A percentile compares a stretch with the other conserved stretches of the same genome.
phyloP scores from a whole-genome alignment of 306 rosid genomes.

The Begonia peltatifolia region DNA sequence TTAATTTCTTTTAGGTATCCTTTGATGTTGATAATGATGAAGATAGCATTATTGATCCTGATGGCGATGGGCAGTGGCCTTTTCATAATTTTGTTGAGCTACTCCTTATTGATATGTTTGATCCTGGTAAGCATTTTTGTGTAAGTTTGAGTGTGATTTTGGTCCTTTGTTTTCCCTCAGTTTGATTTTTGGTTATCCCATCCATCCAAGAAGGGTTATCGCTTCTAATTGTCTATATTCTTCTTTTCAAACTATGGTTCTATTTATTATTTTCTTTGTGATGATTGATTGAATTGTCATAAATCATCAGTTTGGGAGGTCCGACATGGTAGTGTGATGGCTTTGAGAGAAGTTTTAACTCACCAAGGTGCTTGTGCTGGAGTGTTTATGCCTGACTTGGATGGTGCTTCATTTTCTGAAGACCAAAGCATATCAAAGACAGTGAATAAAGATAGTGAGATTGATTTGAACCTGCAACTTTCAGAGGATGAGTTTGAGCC shows the following conservation, averaged over 20 bases:
- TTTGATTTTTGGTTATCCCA: no score
- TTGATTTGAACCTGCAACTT: conserved; percentile 68
- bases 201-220: no score
- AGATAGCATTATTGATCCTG: conserved; percentile 43
- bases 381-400: conserved; percentile 41
- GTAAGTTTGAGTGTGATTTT: neutral
- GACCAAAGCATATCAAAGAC: conserved; percentile 29
- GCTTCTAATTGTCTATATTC: no score
- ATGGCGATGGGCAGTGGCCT: conserved; percentile 82
- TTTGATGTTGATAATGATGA: conserved; percentile 41
- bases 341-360: conserved; percentile 83
- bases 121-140: conserved; percentile 51
- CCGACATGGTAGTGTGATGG: conserved; percentile 98
- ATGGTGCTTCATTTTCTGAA: conserved; percentile 28
- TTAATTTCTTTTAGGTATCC: conserved; percentile 25
- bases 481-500: conserved; percentile 39
- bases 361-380: conserved; percentile 96
- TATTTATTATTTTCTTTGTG: no score
- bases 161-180: no score
- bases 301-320: conserved; percentile 71
- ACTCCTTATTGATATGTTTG: conserved; percentile 84
- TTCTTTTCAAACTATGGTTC: no score
- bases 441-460: conserved; percentile 60
- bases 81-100: conserved; percentile 75
- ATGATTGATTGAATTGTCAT: conserved; percentile 7